Percentiles rank a stretch among this genome's conserved stretches.
Evolutionary conservation across 2,329 filamentous ascomycete genomes (phyloP).

Genomic region (Botryotinia calthae): DNA sequence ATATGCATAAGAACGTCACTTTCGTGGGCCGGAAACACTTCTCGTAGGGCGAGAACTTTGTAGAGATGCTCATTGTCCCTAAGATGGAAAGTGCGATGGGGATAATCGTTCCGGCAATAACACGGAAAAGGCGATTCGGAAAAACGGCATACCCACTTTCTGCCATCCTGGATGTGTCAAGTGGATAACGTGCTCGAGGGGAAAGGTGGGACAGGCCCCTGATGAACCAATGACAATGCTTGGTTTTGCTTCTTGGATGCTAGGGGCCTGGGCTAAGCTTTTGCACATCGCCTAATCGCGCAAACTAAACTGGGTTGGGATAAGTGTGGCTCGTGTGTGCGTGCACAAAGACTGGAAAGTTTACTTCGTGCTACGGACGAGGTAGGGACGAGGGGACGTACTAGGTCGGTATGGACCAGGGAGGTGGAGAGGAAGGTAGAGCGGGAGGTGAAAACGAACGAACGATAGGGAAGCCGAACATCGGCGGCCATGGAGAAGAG

Average conservation of each 20-base stretch:
- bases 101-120: not conserved
- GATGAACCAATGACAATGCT: not conserved
- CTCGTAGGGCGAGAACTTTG: not conserved
- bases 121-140: not conserved
- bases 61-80: not conserved
- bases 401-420: no score
- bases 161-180: not conserved
- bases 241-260: rapidly evolving
- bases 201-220: not conserved
- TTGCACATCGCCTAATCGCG: no score
- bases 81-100: not conserved
- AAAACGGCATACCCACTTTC: not conserved
- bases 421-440: no score
- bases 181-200: not conserved
- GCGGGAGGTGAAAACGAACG: no score
- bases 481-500: no score
- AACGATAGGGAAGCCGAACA: no score
- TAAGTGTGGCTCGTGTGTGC: no score
- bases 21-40: not conserved
- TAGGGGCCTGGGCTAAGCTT: no score
- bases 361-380: no score
- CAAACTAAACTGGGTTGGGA: no score
- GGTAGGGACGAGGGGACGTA: no score
- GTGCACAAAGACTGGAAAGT: no score
- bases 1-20: not conserved